phyloP scores from a whole-genome alignment of 352 stramenopile genomes.

The Elongisporangium anandrum region DNA sequence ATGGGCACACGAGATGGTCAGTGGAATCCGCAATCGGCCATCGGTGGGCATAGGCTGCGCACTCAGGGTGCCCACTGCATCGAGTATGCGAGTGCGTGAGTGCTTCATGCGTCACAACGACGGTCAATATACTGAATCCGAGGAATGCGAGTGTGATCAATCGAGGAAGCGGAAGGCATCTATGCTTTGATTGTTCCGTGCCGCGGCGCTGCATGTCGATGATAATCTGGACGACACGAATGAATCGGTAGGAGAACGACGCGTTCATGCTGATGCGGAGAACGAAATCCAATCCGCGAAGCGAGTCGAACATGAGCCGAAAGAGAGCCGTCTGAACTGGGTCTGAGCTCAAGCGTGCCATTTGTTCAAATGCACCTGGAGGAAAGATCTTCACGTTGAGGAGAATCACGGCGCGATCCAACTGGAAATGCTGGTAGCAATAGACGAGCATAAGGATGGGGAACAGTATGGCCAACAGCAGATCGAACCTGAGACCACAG shows the following conservation, averaged over 20 bases:
- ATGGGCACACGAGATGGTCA: conserved; percentile 26
- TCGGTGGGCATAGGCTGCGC: conserved; percentile 16
- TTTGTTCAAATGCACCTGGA: conserved; percentile 24
- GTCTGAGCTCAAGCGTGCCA: conserved; percentile 22
- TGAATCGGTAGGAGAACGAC: conserved; percentile 27
- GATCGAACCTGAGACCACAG: conserved; percentile 40
- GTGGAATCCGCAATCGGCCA: conserved; percentile 16
- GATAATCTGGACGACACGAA: conserved; percentile 17
- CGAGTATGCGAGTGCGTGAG: conserved; percentile 9
- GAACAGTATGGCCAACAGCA: conserved; percentile 22
- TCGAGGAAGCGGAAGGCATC: no score
- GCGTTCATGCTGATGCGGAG: conserved; percentile 20
- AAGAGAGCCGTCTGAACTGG: conserved; percentile 28
- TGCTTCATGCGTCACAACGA: conserved; percentile 14
- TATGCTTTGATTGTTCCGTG: no score
- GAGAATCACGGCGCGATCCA: conserved; percentile 20
- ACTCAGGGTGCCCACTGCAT: conserved; percentile 20
- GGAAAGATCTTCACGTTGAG: conserved; percentile 14
- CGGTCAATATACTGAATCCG: conserved; percentile 4
- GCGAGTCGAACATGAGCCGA: conserved; percentile 21
- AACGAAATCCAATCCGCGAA: conserved; percentile 15
- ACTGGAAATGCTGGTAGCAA: conserved; percentile 25
- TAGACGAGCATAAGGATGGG: conserved; percentile 25
- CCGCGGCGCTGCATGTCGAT: background rate
- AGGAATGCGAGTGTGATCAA: conserved; percentile 21